Percentiles rank a stretch among this genome's conserved stretches.
These are phyloP conservation scores for Hericium rajendrae DNA, from an alignment of 768 basidiomycete genomes.

Conservation along the genomic window DNA sequence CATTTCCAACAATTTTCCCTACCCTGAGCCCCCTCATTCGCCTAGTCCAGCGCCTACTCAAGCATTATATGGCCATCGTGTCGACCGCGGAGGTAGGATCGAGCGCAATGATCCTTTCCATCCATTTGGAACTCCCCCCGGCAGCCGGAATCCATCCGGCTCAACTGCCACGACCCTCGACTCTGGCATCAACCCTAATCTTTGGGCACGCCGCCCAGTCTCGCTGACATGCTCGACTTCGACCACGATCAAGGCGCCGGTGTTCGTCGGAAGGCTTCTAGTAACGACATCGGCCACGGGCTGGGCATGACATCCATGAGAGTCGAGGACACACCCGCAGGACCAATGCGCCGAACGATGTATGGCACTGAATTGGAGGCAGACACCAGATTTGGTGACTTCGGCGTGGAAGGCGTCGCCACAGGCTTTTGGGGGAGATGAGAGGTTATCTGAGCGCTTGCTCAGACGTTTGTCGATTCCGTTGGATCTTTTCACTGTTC, in stretches of 20 bases:
- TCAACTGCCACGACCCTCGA: neutral
- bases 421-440: constrained; percentile 54
- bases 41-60: constrained; percentile 12
- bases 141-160: constrained; percentile 4
- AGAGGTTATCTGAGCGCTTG: constrained; percentile 24
- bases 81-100: constrained; percentile 3
- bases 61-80: neutral
- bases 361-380: constrained; percentile 77
- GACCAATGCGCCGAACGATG: constrained; percentile 59
- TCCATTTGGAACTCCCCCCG: constrained; percentile 9
- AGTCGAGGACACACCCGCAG: constrained; percentile 34
- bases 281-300: constrained; percentile 36
- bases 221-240: constrained; percentile 1
- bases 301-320: constrained; percentile 32
- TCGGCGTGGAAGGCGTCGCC: constrained; percentile 72
- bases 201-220: constrained; percentile 12
- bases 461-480: neutral
- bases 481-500: neutral
- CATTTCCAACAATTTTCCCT: constrained; percentile 5
- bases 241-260: constrained; percentile 4
- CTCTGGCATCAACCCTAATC: constrained; percentile 8
- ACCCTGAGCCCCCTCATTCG: constrained; percentile 13
- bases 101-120: constrained; percentile 8
- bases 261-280: constrained; percentile 15
- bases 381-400: constrained; percentile 80